A percentile compares a stretch with the other conserved stretches of the same genome.
These are phyloP conservation scores for Penicillium griseofulvum DNA, from an alignment of 2,329 filamentous ascomycete species.

Conservation along the genomic window DNA sequence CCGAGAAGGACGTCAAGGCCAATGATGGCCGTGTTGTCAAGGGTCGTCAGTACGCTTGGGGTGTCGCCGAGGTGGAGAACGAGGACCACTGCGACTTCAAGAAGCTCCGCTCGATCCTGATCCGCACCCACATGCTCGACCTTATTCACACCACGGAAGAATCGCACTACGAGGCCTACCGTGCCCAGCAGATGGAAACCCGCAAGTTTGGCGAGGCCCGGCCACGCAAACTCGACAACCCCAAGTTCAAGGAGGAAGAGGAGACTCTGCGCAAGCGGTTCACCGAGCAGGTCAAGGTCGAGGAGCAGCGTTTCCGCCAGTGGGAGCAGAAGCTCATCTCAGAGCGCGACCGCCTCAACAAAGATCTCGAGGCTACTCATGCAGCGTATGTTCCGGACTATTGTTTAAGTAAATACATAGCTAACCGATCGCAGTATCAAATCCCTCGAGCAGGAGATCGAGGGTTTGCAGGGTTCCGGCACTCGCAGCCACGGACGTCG, in stretches of 20 bases:
- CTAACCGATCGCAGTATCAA: conserved; percentile 47
- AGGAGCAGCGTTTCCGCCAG: conserved; percentile 97
- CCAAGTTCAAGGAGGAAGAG: conserved; percentile 99
- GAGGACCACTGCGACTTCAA: conserved; percentile 99
- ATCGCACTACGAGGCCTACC: conserved; percentile 98
- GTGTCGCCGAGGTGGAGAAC: conserved; percentile 98
- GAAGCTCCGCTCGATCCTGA: conserved; percentile 97
- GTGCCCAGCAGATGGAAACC: conserved; percentile 99
- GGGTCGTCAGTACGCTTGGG: conserved; percentile 98
- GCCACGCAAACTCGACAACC: conserved; percentile 97
- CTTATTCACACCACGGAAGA: conserved; percentile 99
- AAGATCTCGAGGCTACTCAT: conserved; percentile 97
- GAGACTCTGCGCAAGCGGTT: conserved; percentile 98
- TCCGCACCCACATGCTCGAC: conserved; percentile 99
- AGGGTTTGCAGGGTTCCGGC: conserved; percentile 85
- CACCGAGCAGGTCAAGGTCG: conserved; percentile 99
- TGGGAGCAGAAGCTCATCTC: conserved; percentile 99
- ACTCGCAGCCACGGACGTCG: conserved; percentile 90
- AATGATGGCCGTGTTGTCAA: conserved; percentile 95
- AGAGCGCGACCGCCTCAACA: conserved; percentile 98
- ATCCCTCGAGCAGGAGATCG: conserved; percentile 76
- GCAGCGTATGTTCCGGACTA: conserved; percentile 56
- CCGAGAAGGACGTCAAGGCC: conserved; percentile 98
- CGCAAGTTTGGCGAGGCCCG: conserved; percentile 98
- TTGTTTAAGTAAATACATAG: neutral